A percentile compares a stretch with the other conserved stretches of the same genome.
These are phyloP conservation scores for Paramecium pentaurelia DNA, from an alignment of 73 alveolate species.

Conservation along the genomic window DNA sequence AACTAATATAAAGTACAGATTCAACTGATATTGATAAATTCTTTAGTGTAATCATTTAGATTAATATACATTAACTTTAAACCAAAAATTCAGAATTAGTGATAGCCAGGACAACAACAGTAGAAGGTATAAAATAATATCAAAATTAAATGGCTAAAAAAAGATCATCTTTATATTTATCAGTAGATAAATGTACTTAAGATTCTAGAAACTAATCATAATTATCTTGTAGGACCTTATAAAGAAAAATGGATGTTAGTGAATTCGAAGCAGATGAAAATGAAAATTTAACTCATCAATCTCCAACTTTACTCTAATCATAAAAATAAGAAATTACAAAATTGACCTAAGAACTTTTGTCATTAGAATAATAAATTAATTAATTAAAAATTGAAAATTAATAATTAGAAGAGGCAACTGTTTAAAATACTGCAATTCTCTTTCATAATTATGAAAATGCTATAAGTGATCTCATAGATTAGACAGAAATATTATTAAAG, in stretches of 20 bases:
- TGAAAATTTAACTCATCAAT: background rate
- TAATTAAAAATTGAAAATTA: background rate
- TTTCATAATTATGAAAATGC: background rate
- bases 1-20: background rate
- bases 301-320: background rate
- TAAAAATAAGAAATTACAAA: background rate
- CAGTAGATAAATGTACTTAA: background rate
- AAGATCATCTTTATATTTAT: slow-evolving; percentile 19
- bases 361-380: background rate
- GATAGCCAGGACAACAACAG: background rate
- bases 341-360: background rate
- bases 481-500: background rate
- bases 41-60: background rate
- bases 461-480: background rate
- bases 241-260: background rate
- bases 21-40: background rate
- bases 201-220: background rate
- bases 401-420: background rate
- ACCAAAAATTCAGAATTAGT: background rate
- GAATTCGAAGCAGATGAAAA: background rate
- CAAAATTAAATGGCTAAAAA: background rate
- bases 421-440: background rate
- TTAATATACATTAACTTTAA: background rate
- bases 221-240: background rate
- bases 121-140: background rate